Percentiles rank a stretch among this genome's conserved stretches.
These are phyloP conservation scores for Gossypium raimondii DNA, from an alignment of 345 rosid species.

Conservation along the genomic window DNA sequence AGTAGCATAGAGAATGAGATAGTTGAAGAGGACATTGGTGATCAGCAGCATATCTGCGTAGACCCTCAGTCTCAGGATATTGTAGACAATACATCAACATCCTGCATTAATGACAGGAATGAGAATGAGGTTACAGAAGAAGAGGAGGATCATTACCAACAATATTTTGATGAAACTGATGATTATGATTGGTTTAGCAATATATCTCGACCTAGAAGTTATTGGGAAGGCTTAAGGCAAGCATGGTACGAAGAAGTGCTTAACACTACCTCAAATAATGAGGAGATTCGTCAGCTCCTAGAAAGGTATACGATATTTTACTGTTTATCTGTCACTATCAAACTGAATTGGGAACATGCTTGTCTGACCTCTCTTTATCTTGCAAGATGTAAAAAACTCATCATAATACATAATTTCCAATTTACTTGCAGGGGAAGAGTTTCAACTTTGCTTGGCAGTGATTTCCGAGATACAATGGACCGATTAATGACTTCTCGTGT, in stretches of 20 bases:
- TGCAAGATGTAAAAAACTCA: background rate
- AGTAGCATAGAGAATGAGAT: conserved; percentile 17
- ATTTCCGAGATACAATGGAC: conserved; percentile 67
- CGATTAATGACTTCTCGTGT: conserved; percentile 49
- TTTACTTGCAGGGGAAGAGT: conserved; percentile 60
- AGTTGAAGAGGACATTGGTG: conserved; percentile 2
- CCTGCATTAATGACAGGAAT: conserved; percentile 32
- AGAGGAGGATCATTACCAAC: conserved; percentile 25
- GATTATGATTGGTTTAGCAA: conserved; percentile 61
- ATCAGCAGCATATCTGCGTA: conserved; percentile 10
- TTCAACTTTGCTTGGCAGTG: conserved; percentile 62
- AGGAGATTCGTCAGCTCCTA: conserved; percentile 67
- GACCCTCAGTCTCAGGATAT: conserved; percentile 23
- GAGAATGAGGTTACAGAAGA: conserved; percentile 39
- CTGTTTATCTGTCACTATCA: too few relatives aligned
- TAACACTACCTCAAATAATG: conserved; percentile 38
- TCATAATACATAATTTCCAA: conserved; percentile 3
- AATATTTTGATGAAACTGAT: conserved; percentile 21
- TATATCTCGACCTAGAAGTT: conserved; percentile 80
- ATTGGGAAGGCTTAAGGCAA: conserved; percentile 74
- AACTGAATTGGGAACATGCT: background rate
- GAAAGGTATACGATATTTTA: conserved; percentile 43
- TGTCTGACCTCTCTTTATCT: background rate
- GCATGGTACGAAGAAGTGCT: conserved; percentile 73
- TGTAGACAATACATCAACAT: conserved; percentile 12